phyloP scores from a whole-genome alignment of 768 basidiomycete genomes.

The Sporobolomyces roseus region DNA sequence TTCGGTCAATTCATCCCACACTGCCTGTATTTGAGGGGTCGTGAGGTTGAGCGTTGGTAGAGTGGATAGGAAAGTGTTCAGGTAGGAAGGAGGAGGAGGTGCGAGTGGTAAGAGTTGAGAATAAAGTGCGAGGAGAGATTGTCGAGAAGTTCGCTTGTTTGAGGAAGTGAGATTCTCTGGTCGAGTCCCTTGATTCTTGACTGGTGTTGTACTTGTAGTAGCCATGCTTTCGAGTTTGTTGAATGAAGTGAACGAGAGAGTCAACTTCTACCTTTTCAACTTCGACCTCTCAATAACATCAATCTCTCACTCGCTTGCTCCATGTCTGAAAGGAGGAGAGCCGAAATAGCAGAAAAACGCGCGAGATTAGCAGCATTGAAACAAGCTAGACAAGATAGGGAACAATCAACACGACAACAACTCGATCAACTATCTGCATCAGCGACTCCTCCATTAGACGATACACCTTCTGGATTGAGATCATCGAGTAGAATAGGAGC shows the following conservation, averaged over 20 bases:
- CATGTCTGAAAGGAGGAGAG: constrained; percentile 44
- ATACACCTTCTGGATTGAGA: no score
- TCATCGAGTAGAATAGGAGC: neutral
- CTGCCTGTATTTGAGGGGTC: constrained; percentile 21
- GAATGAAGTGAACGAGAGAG: neutral
- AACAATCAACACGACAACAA: constrained; percentile 2
- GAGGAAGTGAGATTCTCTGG: constrained; percentile 28
- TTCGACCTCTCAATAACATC: neutral
- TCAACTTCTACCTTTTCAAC: neutral
- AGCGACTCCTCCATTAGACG: constrained; percentile 6
- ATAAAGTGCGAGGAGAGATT: constrained; percentile 28
- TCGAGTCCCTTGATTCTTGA: constrained; percentile 12
- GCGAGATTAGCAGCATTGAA: constrained; percentile 75
- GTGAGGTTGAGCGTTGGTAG: constrained; percentile 1
- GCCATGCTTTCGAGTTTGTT: neutral
- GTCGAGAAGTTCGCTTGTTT: constrained; percentile 22
- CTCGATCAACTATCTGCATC: constrained; percentile 3
- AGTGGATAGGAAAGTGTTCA: constrained; percentile 6
- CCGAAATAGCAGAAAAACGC: constrained; percentile 86
- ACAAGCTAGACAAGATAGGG: constrained; percentile 39
- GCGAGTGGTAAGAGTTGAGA: constrained; percentile 27
- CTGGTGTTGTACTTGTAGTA: neutral
- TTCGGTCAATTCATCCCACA: constrained; percentile 70
- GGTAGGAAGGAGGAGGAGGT: neutral
- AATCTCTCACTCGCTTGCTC: neutral